Percentiles rank a stretch among this genome's conserved stretches.
phyloP scores from a whole-genome alignment of 345 rosid genomes.

The Syzygium grande region DNA sequence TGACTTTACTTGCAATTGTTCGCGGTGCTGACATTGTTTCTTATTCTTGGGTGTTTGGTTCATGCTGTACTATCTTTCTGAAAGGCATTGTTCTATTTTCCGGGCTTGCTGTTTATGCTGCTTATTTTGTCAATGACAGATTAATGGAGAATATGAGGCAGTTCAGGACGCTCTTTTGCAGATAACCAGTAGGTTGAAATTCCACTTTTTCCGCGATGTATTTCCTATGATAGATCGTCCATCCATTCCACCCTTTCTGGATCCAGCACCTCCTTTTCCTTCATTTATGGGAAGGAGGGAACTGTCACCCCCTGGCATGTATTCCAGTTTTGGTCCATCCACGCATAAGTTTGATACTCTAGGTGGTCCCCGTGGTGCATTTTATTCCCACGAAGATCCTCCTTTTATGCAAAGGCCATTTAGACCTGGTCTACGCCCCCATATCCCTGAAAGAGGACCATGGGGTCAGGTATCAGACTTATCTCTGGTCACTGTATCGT shows the following conservation, averaged over 20 bases:
- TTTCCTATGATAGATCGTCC: conserved; percentile 41
- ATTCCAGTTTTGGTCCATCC: conserved; percentile 33
- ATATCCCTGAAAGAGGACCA: conserved; percentile 51
- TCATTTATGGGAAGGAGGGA: conserved; percentile 56
- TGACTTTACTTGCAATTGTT: background rate
- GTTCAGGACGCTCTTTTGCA: conserved; percentile 68
- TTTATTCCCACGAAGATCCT: conserved; percentile 44
- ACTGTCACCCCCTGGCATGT: conserved; percentile 46
- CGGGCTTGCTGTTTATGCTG: background rate
- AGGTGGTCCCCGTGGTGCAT: conserved; percentile 42
- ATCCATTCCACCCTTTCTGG: conserved; percentile 39
- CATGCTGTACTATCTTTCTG: background rate
- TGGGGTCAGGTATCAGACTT: conserved; percentile 56
- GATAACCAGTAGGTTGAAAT: conserved; percentile 55
- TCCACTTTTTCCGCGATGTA: conserved; percentile 53
- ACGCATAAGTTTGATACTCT: conserved; percentile 43
- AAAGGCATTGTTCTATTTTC: background rate
- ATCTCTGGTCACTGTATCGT: background rate
- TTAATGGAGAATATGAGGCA: conserved; percentile 54
- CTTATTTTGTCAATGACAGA: conserved; percentile 19
- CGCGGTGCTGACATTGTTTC: background rate
- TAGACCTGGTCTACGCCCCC: conserved; percentile 39
- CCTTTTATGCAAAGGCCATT: conserved; percentile 38
- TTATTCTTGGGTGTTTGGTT: background rate
- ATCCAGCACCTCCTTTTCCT: conserved; percentile 48